A percentile compares a stretch with the other conserved stretches of the same genome.
Evolutionary conservation across 768 basidiomycete species (phyloP).

Genomic region (Lentinula lateritia): DNA sequence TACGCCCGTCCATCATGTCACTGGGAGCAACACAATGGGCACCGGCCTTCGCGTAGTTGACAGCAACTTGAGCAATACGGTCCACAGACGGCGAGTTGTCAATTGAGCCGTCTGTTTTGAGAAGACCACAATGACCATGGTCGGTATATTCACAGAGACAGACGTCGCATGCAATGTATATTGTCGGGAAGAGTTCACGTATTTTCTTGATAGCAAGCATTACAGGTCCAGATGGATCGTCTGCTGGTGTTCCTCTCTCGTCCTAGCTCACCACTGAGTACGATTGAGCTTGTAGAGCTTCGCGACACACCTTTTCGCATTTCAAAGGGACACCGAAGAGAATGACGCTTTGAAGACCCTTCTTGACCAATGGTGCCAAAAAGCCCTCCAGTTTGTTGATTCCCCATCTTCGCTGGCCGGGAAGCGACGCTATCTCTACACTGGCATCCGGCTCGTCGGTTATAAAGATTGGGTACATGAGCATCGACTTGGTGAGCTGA

Average conservation of each 20-base stretch:
- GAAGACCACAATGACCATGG: constrained; percentile 92
- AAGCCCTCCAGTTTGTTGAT: constrained; percentile 89
- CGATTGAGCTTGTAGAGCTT: neutral
- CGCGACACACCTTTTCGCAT: constrained; percentile 60
- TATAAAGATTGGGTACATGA: constrained; percentile 99
- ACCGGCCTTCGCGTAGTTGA: constrained; percentile 91
- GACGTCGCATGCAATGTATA: constrained; percentile 92
- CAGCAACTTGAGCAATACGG: constrained; percentile 90
- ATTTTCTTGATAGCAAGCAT: constrained; percentile 87
- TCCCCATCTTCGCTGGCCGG: constrained; percentile 91
- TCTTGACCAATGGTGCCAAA: constrained; percentile 79
- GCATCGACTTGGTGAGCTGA: constrained; percentile 82
- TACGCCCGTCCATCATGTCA: constrained; percentile 99
- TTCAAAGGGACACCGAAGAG: constrained; percentile 88
- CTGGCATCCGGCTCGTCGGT: constrained; percentile 89
- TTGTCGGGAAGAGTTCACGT: constrained; percentile 66
- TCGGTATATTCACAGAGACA: constrained; percentile 99
- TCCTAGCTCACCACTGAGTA: constrained; percentile 48
- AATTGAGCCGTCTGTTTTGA: constrained; percentile 72
- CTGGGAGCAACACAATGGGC: constrained; percentile 98
- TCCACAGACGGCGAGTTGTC: constrained; percentile 70
- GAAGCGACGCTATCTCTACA: constrained; percentile 70
- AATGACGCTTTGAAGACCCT: constrained; percentile 88
- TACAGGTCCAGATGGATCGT: constrained; percentile 86
- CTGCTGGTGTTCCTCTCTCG: constrained; percentile 76